Percentiles rank a stretch among this genome's conserved stretches.
These are phyloP conservation scores for Durotheca rogersii DNA, from an alignment of 495 filamentous ascomycete genomes.

Conservation along the genomic window DNA sequence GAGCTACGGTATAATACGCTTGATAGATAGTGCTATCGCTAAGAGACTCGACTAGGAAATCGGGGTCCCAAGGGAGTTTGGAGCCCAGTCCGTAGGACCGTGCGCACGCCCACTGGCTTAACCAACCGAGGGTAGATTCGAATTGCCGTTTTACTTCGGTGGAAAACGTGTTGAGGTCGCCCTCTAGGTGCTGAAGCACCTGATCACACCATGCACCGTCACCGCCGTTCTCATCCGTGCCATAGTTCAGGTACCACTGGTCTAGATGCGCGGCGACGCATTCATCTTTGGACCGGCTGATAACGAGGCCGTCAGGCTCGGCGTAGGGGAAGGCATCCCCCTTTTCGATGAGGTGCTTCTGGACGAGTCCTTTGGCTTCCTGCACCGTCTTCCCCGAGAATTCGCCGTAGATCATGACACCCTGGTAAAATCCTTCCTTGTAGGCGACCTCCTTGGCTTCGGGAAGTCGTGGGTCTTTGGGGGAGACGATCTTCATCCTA, in stretches of 20 bases:
- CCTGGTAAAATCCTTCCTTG: constrained; percentile 97
- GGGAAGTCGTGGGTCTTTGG: constrained; percentile 85
- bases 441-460: constrained; percentile 96
- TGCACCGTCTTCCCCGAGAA: constrained; percentile 86
- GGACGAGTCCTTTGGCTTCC: constrained; percentile 81
- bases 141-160: constrained; percentile 81
- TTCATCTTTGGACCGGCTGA: constrained; percentile 81
- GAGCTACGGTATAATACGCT: constrained; percentile 94
- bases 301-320: constrained; percentile 86
- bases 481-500: constrained; percentile 92
- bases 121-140: constrained; percentile 81
- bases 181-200: constrained; percentile 61
- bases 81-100: constrained; percentile 90
- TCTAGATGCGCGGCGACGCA: constrained; percentile 92
- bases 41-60: constrained; percentile 89
- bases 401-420: constrained; percentile 84
- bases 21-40: constrained; percentile 93
- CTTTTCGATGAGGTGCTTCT: constrained; percentile 71
- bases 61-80: constrained; percentile 90
- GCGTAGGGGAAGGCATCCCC: constrained; percentile 88
- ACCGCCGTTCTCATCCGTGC: constrained; percentile 45
- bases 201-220: constrained; percentile 70
- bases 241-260: constrained; percentile 97
- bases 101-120: constrained; percentile 94
- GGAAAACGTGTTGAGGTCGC: constrained; percentile 73